A percentile compares a stretch with the other conserved stretches of the same genome.
phyloP scores from a whole-genome alignment of 1,284 basidiomycete genomes.

The Ceratobasidium sp. region DNA sequence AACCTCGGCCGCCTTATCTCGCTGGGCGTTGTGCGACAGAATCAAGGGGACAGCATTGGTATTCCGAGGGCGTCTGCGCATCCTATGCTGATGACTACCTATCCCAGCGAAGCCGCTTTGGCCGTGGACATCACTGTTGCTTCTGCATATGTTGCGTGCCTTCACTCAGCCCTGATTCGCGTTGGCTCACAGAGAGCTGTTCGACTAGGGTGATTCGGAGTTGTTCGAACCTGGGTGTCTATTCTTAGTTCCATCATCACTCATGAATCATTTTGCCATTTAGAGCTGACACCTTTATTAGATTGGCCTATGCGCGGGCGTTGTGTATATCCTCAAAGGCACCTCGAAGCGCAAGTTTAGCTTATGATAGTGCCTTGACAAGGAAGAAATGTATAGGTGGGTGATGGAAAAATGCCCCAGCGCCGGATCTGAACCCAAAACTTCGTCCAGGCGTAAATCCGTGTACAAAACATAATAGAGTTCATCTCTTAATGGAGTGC shows the following conservation, averaged over 20 bases:
- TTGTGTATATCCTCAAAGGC: constrained; percentile 71
- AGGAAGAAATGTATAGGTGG: neutral
- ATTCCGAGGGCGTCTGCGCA: too few relatives aligned
- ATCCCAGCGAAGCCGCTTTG: too few relatives aligned
- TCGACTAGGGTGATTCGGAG: neutral
- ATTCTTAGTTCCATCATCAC: neutral
- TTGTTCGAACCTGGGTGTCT: neutral
- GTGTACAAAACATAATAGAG: constrained; percentile 8
- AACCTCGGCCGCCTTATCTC: neutral
- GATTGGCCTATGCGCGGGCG: constrained; percentile 69
- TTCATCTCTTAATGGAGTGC: neutral
- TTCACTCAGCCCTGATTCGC: constrained; percentile 19
- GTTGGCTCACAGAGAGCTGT: neutral
- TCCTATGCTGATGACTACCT: too few relatives aligned
- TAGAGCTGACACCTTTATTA: constrained; percentile 51
- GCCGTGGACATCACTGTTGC: neutral
- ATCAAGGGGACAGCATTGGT: too few relatives aligned
- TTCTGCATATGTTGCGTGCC: constrained; percentile 14
- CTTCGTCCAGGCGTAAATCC: neutral
- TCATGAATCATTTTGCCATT: too few relatives aligned
- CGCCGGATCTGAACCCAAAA: neutral
- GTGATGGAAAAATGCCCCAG: neutral
- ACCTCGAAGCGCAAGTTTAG: constrained; percentile 69
- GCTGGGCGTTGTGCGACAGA: too few relatives aligned
- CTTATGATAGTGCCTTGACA: neutral